Conservation (phyloP, 2,329 filamentous ascomycete species). For the Aspergillus sp. region DNA sequence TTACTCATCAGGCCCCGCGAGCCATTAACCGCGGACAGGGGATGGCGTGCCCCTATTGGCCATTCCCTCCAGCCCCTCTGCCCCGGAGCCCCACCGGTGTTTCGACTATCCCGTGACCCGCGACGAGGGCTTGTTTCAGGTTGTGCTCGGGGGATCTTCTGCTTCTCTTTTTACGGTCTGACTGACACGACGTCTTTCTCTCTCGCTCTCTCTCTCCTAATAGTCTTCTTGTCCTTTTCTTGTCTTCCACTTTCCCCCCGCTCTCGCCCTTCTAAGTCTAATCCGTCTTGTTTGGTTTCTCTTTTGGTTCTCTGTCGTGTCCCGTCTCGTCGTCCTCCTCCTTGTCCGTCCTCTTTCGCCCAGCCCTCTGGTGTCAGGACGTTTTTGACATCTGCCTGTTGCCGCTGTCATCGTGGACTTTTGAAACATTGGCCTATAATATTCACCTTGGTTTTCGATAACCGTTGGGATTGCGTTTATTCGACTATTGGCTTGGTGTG, state of each 20-base stretch:
- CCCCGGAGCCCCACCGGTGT: no score
- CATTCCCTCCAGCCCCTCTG: no score
- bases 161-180: no score
- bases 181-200: background rate
- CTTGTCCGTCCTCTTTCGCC: background rate
- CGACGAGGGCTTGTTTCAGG: no score
- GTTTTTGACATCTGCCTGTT: background rate
- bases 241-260: background rate
- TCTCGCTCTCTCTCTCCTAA: background rate
- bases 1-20: no score
- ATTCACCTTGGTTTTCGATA: background rate
- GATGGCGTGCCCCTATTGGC: no score
- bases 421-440: background rate
- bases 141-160: no score
- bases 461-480: background rate
- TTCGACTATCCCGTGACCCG: no score
- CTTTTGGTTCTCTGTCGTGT: background rate
- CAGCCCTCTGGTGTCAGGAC: background rate
- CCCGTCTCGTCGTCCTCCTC: background rate
- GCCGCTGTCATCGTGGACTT: background rate
- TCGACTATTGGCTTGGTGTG: background rate
- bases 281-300: background rate
- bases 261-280: no score
- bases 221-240: constrained; percentile 1
- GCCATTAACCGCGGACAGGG: no score